phyloP scores from a whole-genome alignment of 129 eudicot genomes.

The Tagetes erecta region DNA sequence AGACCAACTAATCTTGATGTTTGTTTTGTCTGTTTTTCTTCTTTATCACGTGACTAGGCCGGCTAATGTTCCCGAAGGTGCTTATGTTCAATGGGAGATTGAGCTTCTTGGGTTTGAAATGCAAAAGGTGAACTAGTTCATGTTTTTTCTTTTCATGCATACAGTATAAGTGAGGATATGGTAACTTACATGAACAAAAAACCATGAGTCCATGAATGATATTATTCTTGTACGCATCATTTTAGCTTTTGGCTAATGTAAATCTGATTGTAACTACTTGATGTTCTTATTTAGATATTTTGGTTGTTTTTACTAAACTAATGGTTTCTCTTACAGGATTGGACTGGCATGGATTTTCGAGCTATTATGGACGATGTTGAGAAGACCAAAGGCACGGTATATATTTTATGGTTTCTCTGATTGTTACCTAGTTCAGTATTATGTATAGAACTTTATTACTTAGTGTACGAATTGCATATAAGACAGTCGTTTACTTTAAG shows the following conservation, averaged over 20 bases:
- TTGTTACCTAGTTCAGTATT: background rate
- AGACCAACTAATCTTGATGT: constrained; percentile 11
- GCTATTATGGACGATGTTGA: constrained; percentile 93
- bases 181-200: constrained; percentile 6
- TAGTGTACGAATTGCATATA: background rate
- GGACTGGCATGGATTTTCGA: constrained; percentile 95
- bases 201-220: background rate
- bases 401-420: constrained; percentile 17
- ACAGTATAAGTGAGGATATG: background rate
- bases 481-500: background rate
- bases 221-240: background rate
- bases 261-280: background rate
- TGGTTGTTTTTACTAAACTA: background rate
- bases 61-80: constrained; percentile 88
- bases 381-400: constrained; percentile 96
- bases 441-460: background rate
- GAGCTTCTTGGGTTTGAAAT: constrained; percentile 96
- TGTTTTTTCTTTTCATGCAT: constrained; percentile 2
- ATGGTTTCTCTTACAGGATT: constrained; percentile 60
- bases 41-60: constrained; percentile 56
- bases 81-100: constrained; percentile 89
- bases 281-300: background rate
- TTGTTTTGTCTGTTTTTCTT: constrained; percentile 17
- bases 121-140: constrained; percentile 61
- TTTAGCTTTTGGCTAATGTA: constrained; percentile 5